Conservation (phyloP, 306 rosid genomes). For the Begonia masoniana region DNA sequence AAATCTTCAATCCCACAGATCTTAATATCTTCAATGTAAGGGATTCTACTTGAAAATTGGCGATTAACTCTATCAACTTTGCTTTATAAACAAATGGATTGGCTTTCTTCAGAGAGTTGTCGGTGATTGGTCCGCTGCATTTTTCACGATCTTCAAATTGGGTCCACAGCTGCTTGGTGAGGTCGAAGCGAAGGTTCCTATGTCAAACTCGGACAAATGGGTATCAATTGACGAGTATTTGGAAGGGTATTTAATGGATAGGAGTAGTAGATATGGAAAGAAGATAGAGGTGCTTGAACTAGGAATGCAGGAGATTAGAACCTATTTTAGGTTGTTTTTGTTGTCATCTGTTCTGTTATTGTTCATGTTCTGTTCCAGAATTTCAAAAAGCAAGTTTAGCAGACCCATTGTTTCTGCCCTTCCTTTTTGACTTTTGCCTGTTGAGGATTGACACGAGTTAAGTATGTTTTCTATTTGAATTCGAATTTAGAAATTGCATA, state of each 20-base stretch:
- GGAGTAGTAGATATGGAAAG: conserved; percentile 89
- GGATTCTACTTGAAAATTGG: not conserved
- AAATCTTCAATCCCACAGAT: conserved; percentile 91
- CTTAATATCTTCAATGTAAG: conserved; percentile 52
- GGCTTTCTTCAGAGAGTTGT: conserved; percentile 56
- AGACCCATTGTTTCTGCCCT: conserved; percentile 68
- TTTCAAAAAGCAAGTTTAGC: conserved; percentile 67
- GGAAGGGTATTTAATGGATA: conserved; percentile 85
- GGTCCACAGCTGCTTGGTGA: conserved; percentile 44
- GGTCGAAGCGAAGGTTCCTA: conserved; percentile 22
- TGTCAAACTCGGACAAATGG: conserved; percentile 40
- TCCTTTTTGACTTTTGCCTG: conserved; percentile 26
- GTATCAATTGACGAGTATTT: conserved; percentile 91
- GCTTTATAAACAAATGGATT: conserved; percentile 6
- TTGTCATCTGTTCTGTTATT: conserved; percentile 68
- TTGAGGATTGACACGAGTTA: not conserved
- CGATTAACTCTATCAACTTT: not conserved
- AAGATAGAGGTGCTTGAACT: conserved; percentile 90
- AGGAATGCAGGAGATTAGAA: conserved; percentile 97
- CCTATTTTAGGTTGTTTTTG: conserved; percentile 91
- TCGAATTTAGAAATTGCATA: not conserved
- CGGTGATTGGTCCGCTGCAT: conserved; percentile 78
- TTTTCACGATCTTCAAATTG: conserved; percentile 74
- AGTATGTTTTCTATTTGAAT: not conserved
- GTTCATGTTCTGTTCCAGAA: conserved; percentile 99